A percentile compares a stretch with the other conserved stretches of the same genome.
Conservation (phyloP, 805 yeast genomes). For the Candida krabiensis region DNA sequence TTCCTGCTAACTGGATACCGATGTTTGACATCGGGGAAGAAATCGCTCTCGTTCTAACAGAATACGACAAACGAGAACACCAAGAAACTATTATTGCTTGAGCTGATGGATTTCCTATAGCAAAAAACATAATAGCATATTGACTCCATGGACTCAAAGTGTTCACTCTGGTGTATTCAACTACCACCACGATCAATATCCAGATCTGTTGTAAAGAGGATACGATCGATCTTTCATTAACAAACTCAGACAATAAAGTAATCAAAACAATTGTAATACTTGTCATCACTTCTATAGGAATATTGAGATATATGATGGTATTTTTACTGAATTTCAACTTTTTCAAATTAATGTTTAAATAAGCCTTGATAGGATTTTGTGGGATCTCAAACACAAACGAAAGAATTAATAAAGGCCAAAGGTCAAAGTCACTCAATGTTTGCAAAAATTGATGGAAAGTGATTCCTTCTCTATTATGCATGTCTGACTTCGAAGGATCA, state of each 20-base stretch:
- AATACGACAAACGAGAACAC: constrained; percentile 59
- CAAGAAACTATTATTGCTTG: constrained; percentile 54
- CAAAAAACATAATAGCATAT: constrained; percentile 15
- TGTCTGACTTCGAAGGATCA: constrained; percentile 51
- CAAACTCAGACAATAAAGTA: constrained; percentile 34
- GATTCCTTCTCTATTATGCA: constrained; percentile 55
- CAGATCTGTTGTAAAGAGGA: constrained; percentile 14
- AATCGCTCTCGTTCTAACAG: constrained; percentile 59
- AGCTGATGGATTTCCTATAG: constrained; percentile 41
- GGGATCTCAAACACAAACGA: constrained; percentile 42
- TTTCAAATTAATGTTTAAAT: constrained; percentile 46
- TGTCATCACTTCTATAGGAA: constrained; percentile 41
- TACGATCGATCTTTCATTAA: constrained; percentile 26
- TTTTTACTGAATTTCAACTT: constrained; percentile 48
- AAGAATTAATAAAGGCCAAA: constrained; percentile 49
- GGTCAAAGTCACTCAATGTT: constrained; percentile 45
- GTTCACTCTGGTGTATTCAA: constrained; percentile 10
- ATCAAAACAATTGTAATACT: constrained; percentile 32
- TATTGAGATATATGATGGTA: constrained; percentile 46
- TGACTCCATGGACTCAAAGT: constrained; percentile 11
- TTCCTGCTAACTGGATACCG: constrained; percentile 51
- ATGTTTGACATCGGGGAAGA: constrained; percentile 61
- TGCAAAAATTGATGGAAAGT: constrained; percentile 36
- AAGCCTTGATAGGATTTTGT: constrained; percentile 34
- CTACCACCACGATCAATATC: constrained; percentile 13